Evolutionary conservation across 805 yeast species (phyloP), one percentile per base, ranked within the genome.

Genomic region (Hanseniaspora occidentalis): DNA sequence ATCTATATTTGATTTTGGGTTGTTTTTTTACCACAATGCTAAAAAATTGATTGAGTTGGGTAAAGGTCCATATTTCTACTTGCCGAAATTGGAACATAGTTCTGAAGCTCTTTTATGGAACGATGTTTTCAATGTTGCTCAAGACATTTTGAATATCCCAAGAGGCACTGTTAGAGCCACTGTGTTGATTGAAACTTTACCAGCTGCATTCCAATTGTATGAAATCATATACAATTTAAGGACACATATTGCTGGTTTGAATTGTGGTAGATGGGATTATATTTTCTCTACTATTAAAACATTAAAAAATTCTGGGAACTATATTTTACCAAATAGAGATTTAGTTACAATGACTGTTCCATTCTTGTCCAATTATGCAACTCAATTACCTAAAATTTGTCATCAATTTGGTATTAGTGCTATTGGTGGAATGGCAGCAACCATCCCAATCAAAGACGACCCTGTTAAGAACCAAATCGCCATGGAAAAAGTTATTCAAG

Each of bases 391-490:
- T 49, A 70, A 77, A 58, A 73, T 76, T 35, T 78, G 85, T 60
- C 94, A 82, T 58, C 69, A 73, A 52, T 71, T 89, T 64, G 81
- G 79, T 46, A 89, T 81, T 34, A 88, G 81, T 55, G 89, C 89
- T 16, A 79, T 82, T 77, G 92, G 94, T 51, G 94, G 94, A 50
- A 82, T 82, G 94, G 89, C 92, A 48, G 89, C 89, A 4, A 83
- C 80, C 49, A 79, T 82, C 51, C 89, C 92, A 47, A 81, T 81
- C 62, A 81, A 81, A 59, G 68, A 73, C 47, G 86, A 82, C 53
- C 65, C 69, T 25, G 72, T 65, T 44, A 73, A 76, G 46, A 81
- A 82, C 62, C 66, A 66, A 36, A 62, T 65, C 37, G 89, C 88
- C 8, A 71, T 82, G 77, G 75, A 70, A 37, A 79, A 79, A 49